phyloP scores from a whole-genome alignment of 2,329 filamentous ascomycete genomes.

The Parascedosporium putredinis region DNA sequence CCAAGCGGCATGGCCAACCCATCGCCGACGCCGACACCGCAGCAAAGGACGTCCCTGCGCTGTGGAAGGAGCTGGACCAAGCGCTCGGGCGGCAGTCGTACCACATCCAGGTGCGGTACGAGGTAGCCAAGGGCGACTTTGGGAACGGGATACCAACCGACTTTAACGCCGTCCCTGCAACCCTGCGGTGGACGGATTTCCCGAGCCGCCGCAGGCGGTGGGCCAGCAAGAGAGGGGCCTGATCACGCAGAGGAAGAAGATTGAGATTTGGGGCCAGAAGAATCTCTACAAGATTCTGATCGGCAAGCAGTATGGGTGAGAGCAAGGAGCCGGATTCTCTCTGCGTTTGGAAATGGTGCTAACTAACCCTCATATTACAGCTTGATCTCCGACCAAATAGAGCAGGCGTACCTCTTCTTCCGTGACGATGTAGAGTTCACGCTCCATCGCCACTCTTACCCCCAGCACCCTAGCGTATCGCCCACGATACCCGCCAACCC shows the following conservation, averaged over 20 bases:
- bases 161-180: constrained; percentile 33
- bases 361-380: constrained; percentile 22
- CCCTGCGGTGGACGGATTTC: constrained; percentile 48
- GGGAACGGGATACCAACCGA: constrained; percentile 25
- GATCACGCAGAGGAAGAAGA: constrained; percentile 42
- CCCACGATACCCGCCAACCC: constrained; percentile 13
- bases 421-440: constrained; percentile 44
- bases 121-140: constrained; percentile 38
- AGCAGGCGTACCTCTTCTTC: constrained; percentile 44
- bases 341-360: not conserved
- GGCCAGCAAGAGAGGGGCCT: constrained; percentile 20
- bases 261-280: constrained; percentile 44
- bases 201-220: constrained; percentile 40
- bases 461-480: constrained; percentile 17
- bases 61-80: constrained; percentile 45
- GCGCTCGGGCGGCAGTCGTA: constrained; percentile 47
- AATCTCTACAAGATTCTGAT: constrained; percentile 36
- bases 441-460: constrained; percentile 36
- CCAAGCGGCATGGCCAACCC: constrained; percentile 35
- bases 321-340: too few species aligned
- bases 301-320: constrained; percentile 43
- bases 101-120: constrained; percentile 43
- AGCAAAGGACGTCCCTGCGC: constrained; percentile 25
- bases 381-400: constrained; percentile 41
- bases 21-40: constrained; percentile 25